phyloP scores from a whole-genome alignment of 352 stramenopile species.

The Phytophthora agathidicida region DNA sequence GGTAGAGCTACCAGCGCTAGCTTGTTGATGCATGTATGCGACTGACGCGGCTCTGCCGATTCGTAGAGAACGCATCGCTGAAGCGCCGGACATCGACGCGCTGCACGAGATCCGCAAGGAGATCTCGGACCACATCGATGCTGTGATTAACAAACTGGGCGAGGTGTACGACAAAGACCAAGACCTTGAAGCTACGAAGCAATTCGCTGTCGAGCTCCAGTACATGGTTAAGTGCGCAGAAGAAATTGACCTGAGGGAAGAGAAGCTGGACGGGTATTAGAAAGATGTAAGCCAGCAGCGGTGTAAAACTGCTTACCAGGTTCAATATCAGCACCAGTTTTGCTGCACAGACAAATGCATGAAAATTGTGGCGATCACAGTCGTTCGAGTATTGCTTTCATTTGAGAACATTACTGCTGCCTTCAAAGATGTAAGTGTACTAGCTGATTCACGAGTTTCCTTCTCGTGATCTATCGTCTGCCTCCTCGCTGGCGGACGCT shows the following conservation, averaged over 20 bases:
- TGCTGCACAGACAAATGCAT: constrained; percentile 8
- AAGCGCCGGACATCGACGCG: constrained; percentile 48
- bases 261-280: constrained; percentile 67
- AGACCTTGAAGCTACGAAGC: constrained; percentile 77
- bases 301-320: constrained; percentile 4
- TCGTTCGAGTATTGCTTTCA: too few species aligned
- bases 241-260: constrained; percentile 78
- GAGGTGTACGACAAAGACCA: constrained; percentile 79
- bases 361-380: neutral
- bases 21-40: neutral
- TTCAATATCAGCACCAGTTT: constrained; percentile 13
- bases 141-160: constrained; percentile 72
- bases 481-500: constrained; percentile 84
- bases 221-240: constrained; percentile 90
- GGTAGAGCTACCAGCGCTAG: constrained; percentile 34
- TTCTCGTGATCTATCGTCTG: constrained; percentile 46
- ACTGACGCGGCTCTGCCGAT: constrained; percentile 7
- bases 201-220: constrained; percentile 78
- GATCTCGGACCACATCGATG: constrained; percentile 73
- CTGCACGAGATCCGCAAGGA: constrained; percentile 66
- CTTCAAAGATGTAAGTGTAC: neutral
- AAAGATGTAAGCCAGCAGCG: neutral
- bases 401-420: neutral
- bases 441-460: neutral
- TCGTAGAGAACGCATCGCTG: constrained; percentile 75